Conservation (phyloP, 2,329 filamentous ascomycete genomes). For the Plectosphaerella sp. region DNA sequence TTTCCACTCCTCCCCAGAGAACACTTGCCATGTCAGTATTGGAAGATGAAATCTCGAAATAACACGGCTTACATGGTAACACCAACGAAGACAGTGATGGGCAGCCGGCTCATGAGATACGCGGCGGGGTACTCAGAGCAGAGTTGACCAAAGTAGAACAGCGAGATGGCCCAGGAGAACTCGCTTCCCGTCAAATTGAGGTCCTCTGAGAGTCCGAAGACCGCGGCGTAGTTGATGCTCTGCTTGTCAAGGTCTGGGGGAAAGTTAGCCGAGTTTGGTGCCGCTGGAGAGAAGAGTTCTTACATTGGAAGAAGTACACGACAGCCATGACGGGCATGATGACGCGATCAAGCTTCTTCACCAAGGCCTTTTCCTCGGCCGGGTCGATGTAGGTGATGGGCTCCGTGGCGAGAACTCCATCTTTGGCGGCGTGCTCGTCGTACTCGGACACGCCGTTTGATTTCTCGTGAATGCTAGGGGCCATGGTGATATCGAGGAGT, state of each 20-base stretch:
- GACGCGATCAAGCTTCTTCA: slow-evolving; percentile 9
- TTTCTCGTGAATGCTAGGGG: too few relatives aligned
- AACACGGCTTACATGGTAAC: slow-evolving; percentile 6
- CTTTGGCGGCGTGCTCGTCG: background rate
- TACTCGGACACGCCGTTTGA: background rate
- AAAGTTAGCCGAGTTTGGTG: background rate
- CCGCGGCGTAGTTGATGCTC: slow-evolving; percentile 4
- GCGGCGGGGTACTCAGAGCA: background rate
- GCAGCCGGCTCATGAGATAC: slow-evolving; percentile 5
- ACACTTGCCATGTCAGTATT: slow-evolving; percentile 4
- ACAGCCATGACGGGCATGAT: slow-evolving; percentile 12
- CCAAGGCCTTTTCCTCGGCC: slow-evolving; percentile 2
- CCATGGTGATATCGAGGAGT: too few relatives aligned
- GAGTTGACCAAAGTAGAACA: slow-evolving; percentile 7
- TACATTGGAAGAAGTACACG: slow-evolving; percentile 14
- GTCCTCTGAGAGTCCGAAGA: slow-evolving; percentile 5
- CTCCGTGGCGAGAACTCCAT: background rate
- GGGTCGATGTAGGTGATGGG: background rate
- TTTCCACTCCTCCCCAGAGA: slow-evolving; percentile 21
- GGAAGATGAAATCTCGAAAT: background rate
- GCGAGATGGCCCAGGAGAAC: slow-evolving; percentile 7
- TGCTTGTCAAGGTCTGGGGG: slow-evolving; percentile 3
- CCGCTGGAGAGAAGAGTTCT: background rate
- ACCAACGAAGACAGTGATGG: slow-evolving; percentile 10
- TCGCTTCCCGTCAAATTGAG: slow-evolving; percentile 3